Evolutionary conservation across 495 filamentous ascomycete genomes (phyloP), one percentile per base, ranked within the genome.

Genomic region (Tetracladium setigerum): DNA sequence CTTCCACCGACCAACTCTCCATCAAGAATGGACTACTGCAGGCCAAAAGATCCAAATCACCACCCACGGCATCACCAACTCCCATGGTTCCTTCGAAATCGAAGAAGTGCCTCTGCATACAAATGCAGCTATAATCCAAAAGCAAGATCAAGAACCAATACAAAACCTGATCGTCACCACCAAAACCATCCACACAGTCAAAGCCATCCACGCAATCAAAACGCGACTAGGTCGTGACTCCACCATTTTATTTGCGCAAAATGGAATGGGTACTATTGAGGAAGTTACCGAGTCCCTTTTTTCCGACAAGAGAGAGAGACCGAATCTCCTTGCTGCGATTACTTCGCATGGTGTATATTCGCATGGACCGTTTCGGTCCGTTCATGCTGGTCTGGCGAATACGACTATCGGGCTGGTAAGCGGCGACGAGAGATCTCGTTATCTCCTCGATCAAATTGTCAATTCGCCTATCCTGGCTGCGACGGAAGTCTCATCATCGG

Each of bases 231-330:
- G 62, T 5, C 56, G 61, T 4, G 59, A 70, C 1, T 85, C 83
- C 8, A 84, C 85, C 0, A 74, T 95, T 24, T 66, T 84, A 10
- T 83, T 95, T 37, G 58, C 88, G 15, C 89, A 95, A 54, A 94
- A 94, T 51, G 89, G 88, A 15, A 83, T 95, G 82, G 89, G 63
- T 13, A 50, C 49, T 1, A 59, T 82, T 16, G 79, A 87, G 10
- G 74, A 82, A 47, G 63, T 89, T 16, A 82, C 78, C 47, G 60
- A 74, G 22, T 1, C 30, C 6, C 65, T 89, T 40, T 91, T 89
- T 54, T 77, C 84, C 5, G 69, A 86, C 52, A 69, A 72, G 1
- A 48, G 48, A 11, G 65, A 56, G 1, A 68, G 81, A 16, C 84
- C 83, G 8, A 69, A 79, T 32, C 87, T 82, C 50, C 76, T 90